These are phyloP conservation scores for Hyaloscypha bicolor DNA, from an alignment of 495 filamentous ascomycete species.

Conservation along the genomic window DNA sequence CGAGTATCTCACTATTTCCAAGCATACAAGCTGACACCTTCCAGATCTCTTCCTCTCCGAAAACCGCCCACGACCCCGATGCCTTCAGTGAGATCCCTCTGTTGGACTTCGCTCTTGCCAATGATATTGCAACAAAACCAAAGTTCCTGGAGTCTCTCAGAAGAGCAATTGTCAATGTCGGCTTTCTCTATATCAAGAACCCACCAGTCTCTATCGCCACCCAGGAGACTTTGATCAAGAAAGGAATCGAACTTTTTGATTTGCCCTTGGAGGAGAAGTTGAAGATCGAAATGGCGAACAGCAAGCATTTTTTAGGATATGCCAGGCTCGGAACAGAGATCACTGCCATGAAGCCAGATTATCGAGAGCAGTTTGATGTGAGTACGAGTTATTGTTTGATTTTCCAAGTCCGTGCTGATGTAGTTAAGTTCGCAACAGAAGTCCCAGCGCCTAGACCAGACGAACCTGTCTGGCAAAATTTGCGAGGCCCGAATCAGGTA, in stretches of 20 bases:
- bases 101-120: not conserved
- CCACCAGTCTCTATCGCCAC: not conserved
- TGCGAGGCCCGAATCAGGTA: slow-evolving; percentile 9
- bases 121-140: not conserved
- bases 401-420: not conserved
- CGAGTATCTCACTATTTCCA: not conserved
- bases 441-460: not conserved
- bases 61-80: not conserved
- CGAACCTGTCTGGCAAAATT: not conserved
- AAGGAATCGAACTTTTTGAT: not conserved
- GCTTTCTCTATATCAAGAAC: slow-evolving; percentile 8
- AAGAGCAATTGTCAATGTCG: slow-evolving; percentile 2
- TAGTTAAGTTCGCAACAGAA: not conserved
- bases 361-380: slow-evolving; percentile 10
- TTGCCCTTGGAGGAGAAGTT: slow-evolving; percentile 8
- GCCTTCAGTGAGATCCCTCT: slow-evolving; percentile 5
- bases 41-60: no score
- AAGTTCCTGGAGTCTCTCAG: not conserved
- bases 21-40: no score
- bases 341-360: not conserved
- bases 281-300: slow-evolving; percentile 8
- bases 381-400: not conserved
- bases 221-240: not conserved
- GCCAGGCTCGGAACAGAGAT: not conserved
- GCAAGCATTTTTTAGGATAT: slow-evolving; percentile 4